Evolutionary conservation across 305 asterid species (phyloP).

Genomic region (Fraxinus xanthoxyloides): DNA sequence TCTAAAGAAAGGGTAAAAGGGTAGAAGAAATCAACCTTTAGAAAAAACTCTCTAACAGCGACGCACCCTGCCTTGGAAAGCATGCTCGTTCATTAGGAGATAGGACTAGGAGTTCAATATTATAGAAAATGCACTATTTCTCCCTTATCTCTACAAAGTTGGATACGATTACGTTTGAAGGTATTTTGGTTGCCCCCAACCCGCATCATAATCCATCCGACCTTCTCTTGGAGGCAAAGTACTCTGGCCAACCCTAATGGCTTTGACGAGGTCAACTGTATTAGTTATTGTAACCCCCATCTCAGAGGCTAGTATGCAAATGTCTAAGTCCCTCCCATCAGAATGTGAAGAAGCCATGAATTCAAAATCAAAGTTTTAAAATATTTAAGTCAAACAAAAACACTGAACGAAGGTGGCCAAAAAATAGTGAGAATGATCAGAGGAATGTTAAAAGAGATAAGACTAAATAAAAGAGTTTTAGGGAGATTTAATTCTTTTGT

Average conservation of each 20-base stretch:
- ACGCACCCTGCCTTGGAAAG: not conserved
- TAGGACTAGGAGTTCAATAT: not conserved
- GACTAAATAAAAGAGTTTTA: not conserved
- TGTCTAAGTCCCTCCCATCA: not conserved
- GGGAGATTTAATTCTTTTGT: not conserved
- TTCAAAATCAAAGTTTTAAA: not conserved
- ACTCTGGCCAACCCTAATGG: not conserved
- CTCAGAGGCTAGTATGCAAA: not conserved
- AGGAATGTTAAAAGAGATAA: not conserved
- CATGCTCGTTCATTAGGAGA: not conserved
- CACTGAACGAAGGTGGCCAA: not conserved
- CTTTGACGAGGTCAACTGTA: not conserved
- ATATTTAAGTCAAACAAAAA: not conserved
- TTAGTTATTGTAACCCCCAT: not conserved
- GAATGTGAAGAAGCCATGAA: not conserved
- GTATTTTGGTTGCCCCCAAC: not conserved
- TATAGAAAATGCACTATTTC: not conserved
- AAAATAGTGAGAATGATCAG: too few relatives aligned
- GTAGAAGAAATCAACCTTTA: not conserved
- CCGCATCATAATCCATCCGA: not conserved
- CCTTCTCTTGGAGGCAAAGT: too few relatives aligned
- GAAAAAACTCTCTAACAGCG: not conserved
- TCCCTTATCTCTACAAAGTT: not conserved
- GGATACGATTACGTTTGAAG: not conserved
- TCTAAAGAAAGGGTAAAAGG: not conserved